Percentiles rank a stretch among this genome's conserved stretches.
These are phyloP conservation scores for Anisodus tanguticus DNA, from an alignment of 257 asterid genomes.

Conservation along the genomic window DNA sequence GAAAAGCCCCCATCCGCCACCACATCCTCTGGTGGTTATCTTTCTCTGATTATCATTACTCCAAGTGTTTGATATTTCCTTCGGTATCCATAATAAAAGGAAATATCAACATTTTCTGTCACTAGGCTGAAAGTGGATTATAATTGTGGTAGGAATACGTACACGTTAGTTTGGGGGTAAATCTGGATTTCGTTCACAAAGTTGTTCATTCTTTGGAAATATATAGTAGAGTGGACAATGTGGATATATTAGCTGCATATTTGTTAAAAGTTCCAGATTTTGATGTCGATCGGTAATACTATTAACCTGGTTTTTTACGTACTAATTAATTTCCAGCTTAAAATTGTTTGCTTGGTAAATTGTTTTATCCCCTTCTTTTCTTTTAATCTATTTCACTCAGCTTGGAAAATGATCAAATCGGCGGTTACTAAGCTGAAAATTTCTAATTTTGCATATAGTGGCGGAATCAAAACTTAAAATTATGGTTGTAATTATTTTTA, in stretches of 20 bases:
- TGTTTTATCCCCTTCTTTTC: neutral
- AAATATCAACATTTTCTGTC: neutral
- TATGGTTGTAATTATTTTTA: neutral
- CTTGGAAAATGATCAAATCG: neutral
- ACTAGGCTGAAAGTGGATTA: neutral
- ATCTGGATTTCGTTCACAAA: neutral
- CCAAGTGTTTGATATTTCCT: neutral
- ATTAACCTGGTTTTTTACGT: neutral
- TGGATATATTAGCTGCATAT: neutral
- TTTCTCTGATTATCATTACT: no score
- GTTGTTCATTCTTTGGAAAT: neutral
- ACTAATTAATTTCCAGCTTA: neutral
- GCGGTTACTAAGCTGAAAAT: neutral
- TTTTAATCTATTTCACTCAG: neutral
- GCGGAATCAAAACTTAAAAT: neutral
- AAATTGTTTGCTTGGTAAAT: neutral
- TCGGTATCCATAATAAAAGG: neutral
- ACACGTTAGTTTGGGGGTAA: neutral
- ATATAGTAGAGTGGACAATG: neutral
- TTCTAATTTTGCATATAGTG: neutral
- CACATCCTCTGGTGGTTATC: no score
- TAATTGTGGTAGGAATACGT: neutral
- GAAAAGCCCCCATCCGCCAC: no score
- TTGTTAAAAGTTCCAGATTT: neutral
- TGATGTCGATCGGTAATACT: neutral